Evolutionary conservation across 1,139 yeast genomes (phyloP).

Genomic region (Sugiyamaella novakii): DNA sequence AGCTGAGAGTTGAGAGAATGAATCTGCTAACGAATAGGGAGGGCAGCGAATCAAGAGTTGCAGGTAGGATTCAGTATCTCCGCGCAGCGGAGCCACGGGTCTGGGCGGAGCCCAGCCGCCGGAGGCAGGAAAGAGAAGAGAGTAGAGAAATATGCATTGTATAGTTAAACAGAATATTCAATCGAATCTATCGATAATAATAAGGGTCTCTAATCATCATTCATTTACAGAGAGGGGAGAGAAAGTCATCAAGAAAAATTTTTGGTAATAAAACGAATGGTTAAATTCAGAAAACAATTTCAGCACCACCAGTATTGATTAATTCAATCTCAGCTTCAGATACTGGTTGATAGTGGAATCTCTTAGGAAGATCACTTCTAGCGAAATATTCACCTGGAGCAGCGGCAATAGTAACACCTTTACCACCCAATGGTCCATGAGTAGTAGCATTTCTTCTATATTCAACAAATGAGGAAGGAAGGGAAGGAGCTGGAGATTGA

Average conservation of each 20-base stretch:
- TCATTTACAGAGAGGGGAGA: neutral
- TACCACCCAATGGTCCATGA: slow-evolving; percentile 42
- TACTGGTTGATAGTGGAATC: slow-evolving; percentile 67
- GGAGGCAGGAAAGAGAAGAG: neutral
- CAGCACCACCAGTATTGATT: slow-evolving; percentile 79
- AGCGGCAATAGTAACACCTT: slow-evolving; percentile 44
- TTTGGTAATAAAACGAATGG: no score
- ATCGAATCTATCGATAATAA: slow-evolving; percentile 2
- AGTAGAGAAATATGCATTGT: slow-evolving; percentile 10
- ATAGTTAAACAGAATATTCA: slow-evolving; percentile 8
- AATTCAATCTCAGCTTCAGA: slow-evolving; percentile 71
- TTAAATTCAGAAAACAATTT: slow-evolving; percentile 34
- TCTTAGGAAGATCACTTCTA: slow-evolving; percentile 64
- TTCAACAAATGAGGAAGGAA: slow-evolving; percentile 49
- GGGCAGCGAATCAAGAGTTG: no score
- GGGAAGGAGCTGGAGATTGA: slow-evolving; percentile 49
- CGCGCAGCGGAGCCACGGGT: slow-evolving; percentile 1
- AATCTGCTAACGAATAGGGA: no score
- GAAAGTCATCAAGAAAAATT: no score
- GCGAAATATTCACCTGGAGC: slow-evolving; percentile 56
- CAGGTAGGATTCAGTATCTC: no score
- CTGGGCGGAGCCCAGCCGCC: slow-evolving; percentile 11
- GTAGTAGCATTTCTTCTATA: slow-evolving; percentile 47
- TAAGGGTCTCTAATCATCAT: no score
- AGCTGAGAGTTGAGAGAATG: no score